Percentiles rank a stretch among this genome's conserved stretches.
Evolutionary conservation across 164 flowering plant species (phyloP).

Genomic region (Paratinospora sagittata): DNA sequence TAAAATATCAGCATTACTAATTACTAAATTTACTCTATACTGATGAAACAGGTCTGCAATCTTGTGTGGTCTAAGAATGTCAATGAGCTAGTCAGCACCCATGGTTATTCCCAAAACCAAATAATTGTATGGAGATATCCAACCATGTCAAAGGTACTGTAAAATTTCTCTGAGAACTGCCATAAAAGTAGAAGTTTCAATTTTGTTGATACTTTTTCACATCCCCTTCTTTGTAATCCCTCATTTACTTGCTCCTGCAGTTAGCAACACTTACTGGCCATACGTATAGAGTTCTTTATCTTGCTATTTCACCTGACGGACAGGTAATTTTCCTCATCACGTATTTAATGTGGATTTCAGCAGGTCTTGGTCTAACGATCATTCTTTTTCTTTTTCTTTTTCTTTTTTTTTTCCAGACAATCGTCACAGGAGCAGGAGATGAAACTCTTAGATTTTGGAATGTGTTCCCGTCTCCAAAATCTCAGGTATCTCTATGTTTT

Average conservation of each 20-base stretch:
- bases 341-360: background rate
- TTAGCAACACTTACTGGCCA: slow-evolving; percentile 95
- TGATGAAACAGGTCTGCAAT: slow-evolving; percentile 72
- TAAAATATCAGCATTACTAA: background rate
- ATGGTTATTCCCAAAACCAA: slow-evolving; percentile 96
- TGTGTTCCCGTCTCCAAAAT: slow-evolving; percentile 95
- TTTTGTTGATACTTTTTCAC: background rate
- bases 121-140: slow-evolving; percentile 96
- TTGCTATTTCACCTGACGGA: slow-evolving; percentile 97
- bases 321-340: slow-evolving; percentile 47
- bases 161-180: background rate
- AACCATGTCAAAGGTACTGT: slow-evolving; percentile 79
- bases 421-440: slow-evolving; percentile 98
- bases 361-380: background rate
- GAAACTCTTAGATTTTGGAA: slow-evolving; percentile 98
- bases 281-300: slow-evolving; percentile 84
- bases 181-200: background rate
- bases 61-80: slow-evolving; percentile 97
- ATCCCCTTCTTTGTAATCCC: background rate
- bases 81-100: slow-evolving; percentile 97
- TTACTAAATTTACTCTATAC: slow-evolving; percentile 12
- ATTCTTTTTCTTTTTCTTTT: too few relatives aligned
- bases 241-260: slow-evolving; percentile 33
- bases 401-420: slow-evolving; percentile 81
- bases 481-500: slow-evolving; percentile 52